phyloP scores from a whole-genome alignment of 2,329 filamentous ascomycete species.

The Albophoma yamanashiensis region DNA sequence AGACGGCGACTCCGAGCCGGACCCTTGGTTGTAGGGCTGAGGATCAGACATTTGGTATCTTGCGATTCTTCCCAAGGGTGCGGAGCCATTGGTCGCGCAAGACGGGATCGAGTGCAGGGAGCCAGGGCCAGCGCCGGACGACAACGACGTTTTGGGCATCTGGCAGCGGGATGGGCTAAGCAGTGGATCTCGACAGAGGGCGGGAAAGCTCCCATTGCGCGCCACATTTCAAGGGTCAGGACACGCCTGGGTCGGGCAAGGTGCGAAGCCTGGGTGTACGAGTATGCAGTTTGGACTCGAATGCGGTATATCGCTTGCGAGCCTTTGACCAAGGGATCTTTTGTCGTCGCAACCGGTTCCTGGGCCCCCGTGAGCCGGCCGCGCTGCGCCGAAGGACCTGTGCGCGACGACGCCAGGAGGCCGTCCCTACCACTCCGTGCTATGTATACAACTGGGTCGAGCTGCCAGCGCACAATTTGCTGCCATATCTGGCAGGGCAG shows the following conservation, averaged over 20 bases:
- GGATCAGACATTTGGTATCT: not conserved
- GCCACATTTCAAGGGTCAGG: not conserved
- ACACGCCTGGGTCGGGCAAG: not conserved
- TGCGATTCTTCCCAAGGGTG: not conserved
- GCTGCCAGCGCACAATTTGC: not conserved
- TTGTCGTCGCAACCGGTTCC: not conserved
- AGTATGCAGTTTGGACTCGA: not conserved
- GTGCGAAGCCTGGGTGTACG: not conserved
- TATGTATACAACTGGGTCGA: not conserved
- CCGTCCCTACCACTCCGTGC: not conserved
- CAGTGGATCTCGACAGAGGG: not conserved
- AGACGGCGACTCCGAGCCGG: not conserved
- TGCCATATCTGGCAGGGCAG: not conserved
- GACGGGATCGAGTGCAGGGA: not conserved
- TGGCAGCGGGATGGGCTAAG: not conserved
- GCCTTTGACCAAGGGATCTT: not conserved
- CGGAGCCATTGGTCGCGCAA: not conserved
- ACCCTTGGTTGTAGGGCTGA: conserved; percentile 2
- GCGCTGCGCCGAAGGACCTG: not conserved
- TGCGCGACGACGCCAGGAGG: not conserved
- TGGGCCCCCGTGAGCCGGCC: not conserved
- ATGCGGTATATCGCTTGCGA: not conserved
- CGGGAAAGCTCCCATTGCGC: not conserved
- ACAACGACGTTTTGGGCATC: not conserved
- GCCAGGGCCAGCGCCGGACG: not conserved